These are phyloP conservation scores for Agaricus blazei DNA, from an alignment of 768 basidiomycete species.

Conservation along the genomic window DNA sequence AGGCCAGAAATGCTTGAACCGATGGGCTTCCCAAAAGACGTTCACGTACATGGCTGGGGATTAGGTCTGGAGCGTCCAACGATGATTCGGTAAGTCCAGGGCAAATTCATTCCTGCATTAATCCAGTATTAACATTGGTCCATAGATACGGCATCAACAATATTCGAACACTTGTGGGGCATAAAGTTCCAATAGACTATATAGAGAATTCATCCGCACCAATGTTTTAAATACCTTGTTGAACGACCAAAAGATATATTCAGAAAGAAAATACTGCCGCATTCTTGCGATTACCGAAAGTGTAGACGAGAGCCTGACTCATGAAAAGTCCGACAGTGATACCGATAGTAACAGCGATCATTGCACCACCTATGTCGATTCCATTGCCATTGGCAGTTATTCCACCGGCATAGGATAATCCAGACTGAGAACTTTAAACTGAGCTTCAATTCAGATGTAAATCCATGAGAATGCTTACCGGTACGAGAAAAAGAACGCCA, in stretches of 20 bases:
- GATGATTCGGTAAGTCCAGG: slow-evolving; percentile 82
- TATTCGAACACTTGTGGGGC: slow-evolving; percentile 93
- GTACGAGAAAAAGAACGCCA: slow-evolving; percentile 82
- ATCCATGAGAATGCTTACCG: slow-evolving; percentile 42
- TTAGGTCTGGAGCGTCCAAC: slow-evolving; percentile 92
- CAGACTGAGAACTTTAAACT: slow-evolving; percentile 44
- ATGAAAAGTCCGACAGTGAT: slow-evolving; percentile 88
- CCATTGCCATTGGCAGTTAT: slow-evolving; percentile 76
- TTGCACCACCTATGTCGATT: slow-evolving; percentile 81
- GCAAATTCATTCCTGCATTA: neutral
- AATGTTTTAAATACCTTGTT: slow-evolving; percentile 55
- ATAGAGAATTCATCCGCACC: slow-evolving; percentile 90
- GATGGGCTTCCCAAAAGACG: slow-evolving; percentile 96
- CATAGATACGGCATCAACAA: slow-evolving; percentile 93
- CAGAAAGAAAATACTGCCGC: slow-evolving; percentile 84
- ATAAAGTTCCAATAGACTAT: slow-evolving; percentile 89
- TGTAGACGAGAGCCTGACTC: slow-evolving; percentile 83
- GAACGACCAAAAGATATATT: slow-evolving; percentile 10
- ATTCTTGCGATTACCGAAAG: slow-evolving; percentile 79
- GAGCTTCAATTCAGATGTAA: neutral
- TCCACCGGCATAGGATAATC: slow-evolving; percentile 82
- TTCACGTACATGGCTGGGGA: slow-evolving; percentile 97
- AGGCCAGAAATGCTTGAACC: slow-evolving; percentile 98
- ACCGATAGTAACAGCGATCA: slow-evolving; percentile 88
- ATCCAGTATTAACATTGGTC: neutral